Percentiles rank a stretch among this genome's conserved stretches.
Evolutionary conservation across 805 yeast species (phyloP).

Genomic region (Yarrowia porcina): DNA sequence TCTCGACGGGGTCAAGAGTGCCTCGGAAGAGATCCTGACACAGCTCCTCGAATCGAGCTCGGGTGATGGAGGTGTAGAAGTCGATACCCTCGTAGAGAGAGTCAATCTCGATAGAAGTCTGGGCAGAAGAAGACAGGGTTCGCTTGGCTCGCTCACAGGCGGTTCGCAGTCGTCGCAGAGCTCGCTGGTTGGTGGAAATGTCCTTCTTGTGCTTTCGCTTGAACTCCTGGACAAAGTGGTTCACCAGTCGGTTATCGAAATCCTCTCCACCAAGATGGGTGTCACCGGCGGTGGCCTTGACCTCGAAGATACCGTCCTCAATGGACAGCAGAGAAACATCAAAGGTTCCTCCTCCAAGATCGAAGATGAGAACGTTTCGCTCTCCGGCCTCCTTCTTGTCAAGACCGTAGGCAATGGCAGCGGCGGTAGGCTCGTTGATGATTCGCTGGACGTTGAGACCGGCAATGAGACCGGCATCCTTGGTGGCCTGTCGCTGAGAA

Average conservation of each 20-base stretch:
- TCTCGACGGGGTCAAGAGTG: slow-evolving; percentile 92
- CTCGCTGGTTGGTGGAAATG: slow-evolving; percentile 88
- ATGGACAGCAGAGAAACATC: slow-evolving; percentile 92
- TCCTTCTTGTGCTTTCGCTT: slow-evolving; percentile 98
- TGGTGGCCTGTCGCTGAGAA: slow-evolving; percentile 97
- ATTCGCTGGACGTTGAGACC: slow-evolving; percentile 93
- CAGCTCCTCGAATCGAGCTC: slow-evolving; percentile 96
- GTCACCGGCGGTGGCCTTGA: slow-evolving; percentile 90
- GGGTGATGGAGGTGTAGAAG: slow-evolving; percentile 92
- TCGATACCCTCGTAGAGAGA: slow-evolving; percentile 93
- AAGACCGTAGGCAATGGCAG: slow-evolving; percentile 98
- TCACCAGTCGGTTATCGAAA: slow-evolving; percentile 94
- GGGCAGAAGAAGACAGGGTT: slow-evolving; percentile 93
- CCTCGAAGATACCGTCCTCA: slow-evolving; percentile 96
- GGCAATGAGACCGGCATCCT: slow-evolving; percentile 95
- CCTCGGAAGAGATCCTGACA: slow-evolving; percentile 93
- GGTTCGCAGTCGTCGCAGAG: slow-evolving; percentile 96
- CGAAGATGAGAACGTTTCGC: slow-evolving; percentile 88
- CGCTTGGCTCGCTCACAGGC: slow-evolving; percentile 99
- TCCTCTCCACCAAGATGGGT: slow-evolving; percentile 98
- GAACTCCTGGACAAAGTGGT: slow-evolving; percentile 90
- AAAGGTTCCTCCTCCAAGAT: slow-evolving; percentile 98
- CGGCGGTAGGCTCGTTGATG: slow-evolving; percentile 97
- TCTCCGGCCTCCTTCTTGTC: slow-evolving; percentile 63
- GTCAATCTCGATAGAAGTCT: slow-evolving; percentile 92